Base-by-base conservation (phyloP, 2,329 filamentous ascomycete genomes). In the Nothopassalora personata region DNA sequence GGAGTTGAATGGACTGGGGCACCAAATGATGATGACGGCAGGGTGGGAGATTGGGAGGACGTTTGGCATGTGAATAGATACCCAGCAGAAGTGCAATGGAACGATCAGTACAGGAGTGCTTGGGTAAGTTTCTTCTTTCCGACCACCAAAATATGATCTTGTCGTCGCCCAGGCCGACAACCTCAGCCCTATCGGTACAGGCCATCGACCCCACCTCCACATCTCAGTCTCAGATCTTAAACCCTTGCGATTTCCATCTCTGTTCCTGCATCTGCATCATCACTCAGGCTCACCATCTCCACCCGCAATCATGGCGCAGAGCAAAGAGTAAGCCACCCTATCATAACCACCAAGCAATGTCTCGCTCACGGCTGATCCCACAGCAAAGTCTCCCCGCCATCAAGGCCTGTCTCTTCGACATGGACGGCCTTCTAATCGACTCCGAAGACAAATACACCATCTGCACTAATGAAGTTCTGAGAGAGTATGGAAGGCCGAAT, bases 341-440 rank as follows among this genome's bases (percentile, higher is more conserved):
- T 23, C 7, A n/a, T 9, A 5, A 11, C 45, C n/a, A n/a, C 13
- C 9, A 13, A 11, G 46, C 46, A 49, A 28, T 10, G 18, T 28
- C 27, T 34, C 36, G 58, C 61, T 62, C 64, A 63, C 60, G 54
- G 57, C 62, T 66, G 55, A 59, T 60, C 28, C 46, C 43, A 58
- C 61, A 59, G 58, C 43, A 55, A 48, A 63, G 54, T 54, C 86
- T 91, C 74, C 88, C 90, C 19, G 86, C 88, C 50, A 82, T 97
- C 60, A 84, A 91, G 67, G 94, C 93, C 67, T 97, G 92, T 75
- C 86, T 99, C 65, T 97, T 99, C 74, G 94, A 99, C 80, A 97
- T 97, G 92, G 94, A 99, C 75, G 94, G 94, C 61, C 87, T 99
- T 36, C 84, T 99, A 19, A 89, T 99, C 72, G 87, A 97, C 76